Conservation (phyloP, 495 filamentous ascomycete genomes). For the Cercophora sp. region DNA sequence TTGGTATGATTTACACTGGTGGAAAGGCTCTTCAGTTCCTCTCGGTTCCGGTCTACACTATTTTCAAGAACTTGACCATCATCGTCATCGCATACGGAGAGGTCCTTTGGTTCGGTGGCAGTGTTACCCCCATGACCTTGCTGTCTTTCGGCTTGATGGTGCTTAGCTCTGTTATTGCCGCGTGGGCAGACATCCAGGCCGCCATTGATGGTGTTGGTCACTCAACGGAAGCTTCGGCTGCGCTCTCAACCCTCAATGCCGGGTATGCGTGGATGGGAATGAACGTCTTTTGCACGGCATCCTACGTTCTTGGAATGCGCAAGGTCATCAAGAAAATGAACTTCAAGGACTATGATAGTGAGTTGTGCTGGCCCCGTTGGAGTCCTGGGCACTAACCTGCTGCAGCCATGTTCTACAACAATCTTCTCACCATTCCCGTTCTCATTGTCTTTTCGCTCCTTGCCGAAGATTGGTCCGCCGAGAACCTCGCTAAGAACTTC, state of each 20-base stretch:
- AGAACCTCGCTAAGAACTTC: constrained; percentile 85
- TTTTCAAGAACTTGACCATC: constrained; percentile 99
- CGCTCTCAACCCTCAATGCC: constrained; percentile 86
- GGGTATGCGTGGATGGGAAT: constrained; percentile 98
- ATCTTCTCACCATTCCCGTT: constrained; percentile 93
- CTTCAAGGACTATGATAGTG: constrained; percentile 99
- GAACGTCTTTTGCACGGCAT: constrained; percentile 93
- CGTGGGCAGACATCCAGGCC: constrained; percentile 96
- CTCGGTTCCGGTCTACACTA: constrained; percentile 97
- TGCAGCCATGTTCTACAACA: constrained; percentile 99
- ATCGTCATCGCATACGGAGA: constrained; percentile 98
- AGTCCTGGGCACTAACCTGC: constrained; percentile 8
- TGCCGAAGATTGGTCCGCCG: constrained; percentile 85
- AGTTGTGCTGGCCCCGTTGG: no score
- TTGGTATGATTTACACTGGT: constrained; percentile 98
- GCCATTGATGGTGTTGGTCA: constrained; percentile 63
- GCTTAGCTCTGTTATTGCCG: constrained; percentile 86
- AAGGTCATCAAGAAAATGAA: constrained; percentile 99
- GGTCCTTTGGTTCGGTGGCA: constrained; percentile 97
- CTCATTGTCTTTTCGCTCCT: constrained; percentile 77
- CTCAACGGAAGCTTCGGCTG: constrained; percentile 58
- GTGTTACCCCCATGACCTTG: constrained; percentile 79
- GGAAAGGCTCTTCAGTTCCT: constrained; percentile 96
- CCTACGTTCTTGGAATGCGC: constrained; percentile 88
- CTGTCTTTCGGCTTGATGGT: constrained; percentile 99